Evolutionary conservation across 169 alveolate species (phyloP), one percentile per base, ranked within the genome.

Genomic region (Fabrea salina): DNA sequence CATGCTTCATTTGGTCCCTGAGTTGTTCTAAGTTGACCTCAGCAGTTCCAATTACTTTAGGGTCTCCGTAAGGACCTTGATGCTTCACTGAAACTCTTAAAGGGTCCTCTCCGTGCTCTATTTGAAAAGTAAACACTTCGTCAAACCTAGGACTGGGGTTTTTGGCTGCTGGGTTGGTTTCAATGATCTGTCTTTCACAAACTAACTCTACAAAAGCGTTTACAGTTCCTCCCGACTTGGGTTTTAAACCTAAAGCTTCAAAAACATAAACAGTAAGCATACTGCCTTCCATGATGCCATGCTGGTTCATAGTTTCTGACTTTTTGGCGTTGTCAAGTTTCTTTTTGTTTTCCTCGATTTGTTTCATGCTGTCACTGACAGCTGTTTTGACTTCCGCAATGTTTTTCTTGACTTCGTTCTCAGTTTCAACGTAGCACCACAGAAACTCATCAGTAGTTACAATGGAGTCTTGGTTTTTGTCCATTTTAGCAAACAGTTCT

Each of bases 221-320:
- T 4, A 33, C 66, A 7, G 66, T 8, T 7, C 66, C 66, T 16
- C 57, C 5, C 35, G 27, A 39, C 19, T 33, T 40, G 1, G 75
- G 75, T 33, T 19, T 5, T 22, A 32, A 19, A 40, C 41, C 4
- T 33, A 39, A 56, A 54, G 75, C 75, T 37, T 19, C 75, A 1
- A 81, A 59, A 2, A 86, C 88, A 6, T 67, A 50, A 37, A 80
- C 87, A 1, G 89, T 86, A n/a, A 86, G 64, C 5, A 51, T 44
- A 13, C 80, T 49, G n/a, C 84, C 87, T 16, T 74, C 75, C 92
- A 86, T 86, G 32, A 86, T 54, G 4, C 86, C 86, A 37, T 56
- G 39, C 16, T 78, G 50, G 53, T 83, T 83, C 13, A 59, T 40
- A 32, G 50, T 35, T 56, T 86, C 89, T 22, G 83, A 57, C 35